Evolutionary conservation across 2,329 filamentous ascomycete species (phyloP).

Genomic region (Aspergillus pseudoviridinutans): DNA sequence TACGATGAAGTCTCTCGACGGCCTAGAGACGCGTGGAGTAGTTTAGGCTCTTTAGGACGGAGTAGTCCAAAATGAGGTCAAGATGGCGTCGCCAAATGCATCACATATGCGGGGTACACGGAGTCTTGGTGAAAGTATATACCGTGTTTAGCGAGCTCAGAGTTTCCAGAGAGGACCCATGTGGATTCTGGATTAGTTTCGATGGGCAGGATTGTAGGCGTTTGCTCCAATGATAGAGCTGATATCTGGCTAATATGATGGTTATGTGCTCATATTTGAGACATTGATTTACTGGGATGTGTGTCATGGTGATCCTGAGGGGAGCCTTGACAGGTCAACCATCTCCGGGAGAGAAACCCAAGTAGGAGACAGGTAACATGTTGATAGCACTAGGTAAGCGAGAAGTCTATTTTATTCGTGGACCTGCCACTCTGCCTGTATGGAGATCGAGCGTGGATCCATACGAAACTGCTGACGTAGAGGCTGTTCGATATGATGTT

Average conservation of each 20-base stretch:
- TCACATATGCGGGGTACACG: constrained; percentile 1
- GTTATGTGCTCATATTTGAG: too few relatives aligned
- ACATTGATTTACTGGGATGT: background rate
- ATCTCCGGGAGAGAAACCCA: background rate
- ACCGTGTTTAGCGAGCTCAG: background rate
- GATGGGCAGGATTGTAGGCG: background rate
- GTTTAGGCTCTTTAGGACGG: background rate
- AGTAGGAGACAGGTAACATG: background rate
- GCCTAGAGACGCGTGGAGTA: background rate
- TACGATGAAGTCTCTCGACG: background rate
- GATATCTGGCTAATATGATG: background rate
- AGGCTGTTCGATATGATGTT: too few relatives aligned
- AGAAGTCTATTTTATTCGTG: too few relatives aligned
- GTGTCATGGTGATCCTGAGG: background rate
- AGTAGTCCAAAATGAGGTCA: constrained; percentile 3
- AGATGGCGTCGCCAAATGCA: constrained; percentile 5
- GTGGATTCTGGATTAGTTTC: background rate
- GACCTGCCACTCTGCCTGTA: too few relatives aligned
- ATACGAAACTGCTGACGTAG: too few relatives aligned
- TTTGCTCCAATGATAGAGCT: background rate
- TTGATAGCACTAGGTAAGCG: background rate
- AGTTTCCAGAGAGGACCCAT: background rate
- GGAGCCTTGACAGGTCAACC: too few relatives aligned
- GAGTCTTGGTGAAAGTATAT: background rate
- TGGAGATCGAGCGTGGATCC: too few relatives aligned